Percentiles rank a stretch among this genome's conserved stretches.
phyloP scores from a whole-genome alignment of 805 yeast genomes.

The Metschnikowia matae region DNA sequence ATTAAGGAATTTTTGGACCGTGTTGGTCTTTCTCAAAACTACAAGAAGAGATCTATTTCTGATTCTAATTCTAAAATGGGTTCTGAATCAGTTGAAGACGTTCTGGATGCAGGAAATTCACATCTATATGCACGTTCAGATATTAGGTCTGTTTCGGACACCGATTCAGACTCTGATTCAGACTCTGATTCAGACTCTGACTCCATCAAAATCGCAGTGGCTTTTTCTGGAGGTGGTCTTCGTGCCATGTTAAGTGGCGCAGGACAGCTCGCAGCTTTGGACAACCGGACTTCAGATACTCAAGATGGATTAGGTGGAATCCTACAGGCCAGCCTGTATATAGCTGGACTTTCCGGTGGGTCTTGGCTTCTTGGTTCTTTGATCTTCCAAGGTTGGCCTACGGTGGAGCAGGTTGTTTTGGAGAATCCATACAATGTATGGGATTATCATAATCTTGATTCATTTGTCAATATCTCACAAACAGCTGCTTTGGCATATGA shows the following conservation, averaged over 20 bases:
- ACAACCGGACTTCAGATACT: conserved; percentile 13
- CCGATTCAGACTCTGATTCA: background rate
- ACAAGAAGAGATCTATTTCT: too few relatives aligned
- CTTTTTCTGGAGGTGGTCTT: conserved; percentile 37
- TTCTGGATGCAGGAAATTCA: too few relatives aligned
- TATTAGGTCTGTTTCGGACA: too few relatives aligned
- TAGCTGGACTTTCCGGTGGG: conserved; percentile 82
- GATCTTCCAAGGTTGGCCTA: conserved; percentile 66
- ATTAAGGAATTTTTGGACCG: conserved; percentile 10
- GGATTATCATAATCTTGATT: conserved; percentile 30
- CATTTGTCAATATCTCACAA: conserved; percentile 24
- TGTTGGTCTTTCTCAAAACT: conserved; percentile 5
- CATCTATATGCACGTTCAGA: too few relatives aligned
- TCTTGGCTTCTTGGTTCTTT: conserved; percentile 75
- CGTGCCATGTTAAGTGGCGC: conserved; percentile 33
- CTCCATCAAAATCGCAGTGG: conserved; percentile 23
- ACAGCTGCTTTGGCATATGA: conserved; percentile 15
- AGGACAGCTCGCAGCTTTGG: conserved; percentile 18
- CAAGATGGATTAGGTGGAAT: conserved; percentile 64
- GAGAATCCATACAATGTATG: conserved; percentile 31
- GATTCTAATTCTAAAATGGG: too few relatives aligned
- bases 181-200: background rate
- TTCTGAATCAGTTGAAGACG: too few relatives aligned
- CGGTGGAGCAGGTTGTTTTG: conserved; percentile 53
- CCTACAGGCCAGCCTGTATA: conserved; percentile 63